Evolutionary conservation across 345 rosid species (phyloP).

Genomic region (Ailanthus altissimus): DNA sequence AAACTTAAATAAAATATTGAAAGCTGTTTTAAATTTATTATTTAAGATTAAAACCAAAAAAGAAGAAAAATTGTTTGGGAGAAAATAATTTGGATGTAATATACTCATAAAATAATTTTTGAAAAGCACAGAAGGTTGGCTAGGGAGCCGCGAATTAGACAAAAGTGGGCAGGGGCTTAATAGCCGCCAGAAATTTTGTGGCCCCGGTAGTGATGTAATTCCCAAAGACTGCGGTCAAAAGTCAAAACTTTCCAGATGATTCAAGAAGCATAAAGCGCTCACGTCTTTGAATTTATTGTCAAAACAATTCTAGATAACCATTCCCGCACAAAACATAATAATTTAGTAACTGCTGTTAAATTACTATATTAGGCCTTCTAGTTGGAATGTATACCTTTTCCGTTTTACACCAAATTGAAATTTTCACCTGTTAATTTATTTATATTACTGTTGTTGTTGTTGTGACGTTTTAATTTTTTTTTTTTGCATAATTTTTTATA

Average conservation of each 20-base stretch:
- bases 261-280: neutral
- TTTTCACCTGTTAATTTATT: too few species aligned
- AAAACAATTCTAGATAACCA: too few species aligned
- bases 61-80: too few species aligned
- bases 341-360: too few species aligned
- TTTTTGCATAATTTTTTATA: too few species aligned
- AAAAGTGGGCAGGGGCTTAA: neutral
- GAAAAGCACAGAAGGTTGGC: neutral
- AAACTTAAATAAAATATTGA: too few species aligned
- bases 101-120: neutral
- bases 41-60: too few species aligned
- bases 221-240: neutral
- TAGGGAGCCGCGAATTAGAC: neutral
- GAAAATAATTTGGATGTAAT: neutral
- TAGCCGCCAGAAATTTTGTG: neutral
- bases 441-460: neutral
- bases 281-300: neutral
- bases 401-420: too few species aligned
- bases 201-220: neutral
- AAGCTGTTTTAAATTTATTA: too few species aligned
- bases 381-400: neutral
- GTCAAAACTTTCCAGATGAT: slow-evolving; percentile 15
- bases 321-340: too few species aligned
- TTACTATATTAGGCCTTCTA: neutral
- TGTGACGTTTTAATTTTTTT: too few species aligned